Conservation (phyloP, 805 yeast genomes). For the Lipomyces japonicus region DNA sequence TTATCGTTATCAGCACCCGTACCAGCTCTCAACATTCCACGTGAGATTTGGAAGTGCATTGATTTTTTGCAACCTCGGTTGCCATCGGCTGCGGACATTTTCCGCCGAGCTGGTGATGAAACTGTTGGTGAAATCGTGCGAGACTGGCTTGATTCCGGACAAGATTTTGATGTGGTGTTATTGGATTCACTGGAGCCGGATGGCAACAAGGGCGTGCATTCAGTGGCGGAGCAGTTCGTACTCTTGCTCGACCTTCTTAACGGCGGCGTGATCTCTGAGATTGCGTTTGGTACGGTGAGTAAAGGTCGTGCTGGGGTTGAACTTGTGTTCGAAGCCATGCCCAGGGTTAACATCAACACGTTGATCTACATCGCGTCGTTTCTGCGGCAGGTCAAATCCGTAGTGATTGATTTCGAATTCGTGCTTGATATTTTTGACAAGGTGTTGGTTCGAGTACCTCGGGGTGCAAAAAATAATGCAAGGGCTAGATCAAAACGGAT, state of each 20-base stretch:
- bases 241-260: constrained; percentile 38
- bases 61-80: constrained; percentile 37
- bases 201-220: constrained; percentile 42
- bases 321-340: constrained; percentile 41
- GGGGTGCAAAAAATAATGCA: constrained; percentile 35
- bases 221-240: constrained; percentile 38
- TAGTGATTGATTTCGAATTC: constrained; percentile 30
- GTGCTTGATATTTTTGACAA: constrained; percentile 36
- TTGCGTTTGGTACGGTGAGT: constrained; percentile 32
- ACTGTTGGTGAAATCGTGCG: constrained; percentile 34
- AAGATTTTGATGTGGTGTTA: constrained; percentile 35
- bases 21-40: constrained; percentile 34
- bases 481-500: constrained; percentile 36
- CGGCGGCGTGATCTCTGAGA: constrained; percentile 43
- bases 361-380: constrained; percentile 43
- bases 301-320: constrained; percentile 36
- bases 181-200: constrained; percentile 27
- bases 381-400: constrained; percentile 37
- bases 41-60: constrained; percentile 37
- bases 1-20: neutral
- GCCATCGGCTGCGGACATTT: constrained; percentile 27
- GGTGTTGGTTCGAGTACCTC: constrained; percentile 36
- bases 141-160: constrained; percentile 38
- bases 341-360: constrained; percentile 44
- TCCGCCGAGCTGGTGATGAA: constrained; percentile 25